A percentile compares a stretch with the other conserved stretches of the same genome.
Conservation (phyloP, 768 basidiomycete species). For the Goffeauzyma gilvescens region DNA sequence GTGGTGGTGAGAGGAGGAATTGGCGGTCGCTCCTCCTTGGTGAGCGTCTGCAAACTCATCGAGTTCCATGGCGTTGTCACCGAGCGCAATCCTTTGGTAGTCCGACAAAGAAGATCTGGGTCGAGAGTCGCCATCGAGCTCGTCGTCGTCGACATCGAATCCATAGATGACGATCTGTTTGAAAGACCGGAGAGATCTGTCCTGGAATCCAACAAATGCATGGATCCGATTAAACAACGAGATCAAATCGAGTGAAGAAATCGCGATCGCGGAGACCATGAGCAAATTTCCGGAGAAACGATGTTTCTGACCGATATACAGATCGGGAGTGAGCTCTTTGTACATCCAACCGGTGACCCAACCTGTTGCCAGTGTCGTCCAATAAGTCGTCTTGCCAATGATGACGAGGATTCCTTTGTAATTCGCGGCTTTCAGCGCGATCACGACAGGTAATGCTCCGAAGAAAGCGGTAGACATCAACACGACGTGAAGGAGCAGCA, state of each 20-base stretch:
- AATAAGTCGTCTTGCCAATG: too few relatives aligned
- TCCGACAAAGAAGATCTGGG: constrained; percentile 6
- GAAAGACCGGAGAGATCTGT: too few relatives aligned
- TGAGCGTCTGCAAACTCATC: neutral
- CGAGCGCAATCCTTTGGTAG: neutral
- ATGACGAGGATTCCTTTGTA: constrained; percentile 38
- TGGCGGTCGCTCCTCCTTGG: too few relatives aligned
- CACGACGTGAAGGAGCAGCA: constrained; percentile 56
- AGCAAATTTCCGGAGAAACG: constrained; percentile 11
- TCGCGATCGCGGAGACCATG: constrained; percentile 1
- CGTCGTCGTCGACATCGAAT: too few relatives aligned
- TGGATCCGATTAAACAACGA: neutral
- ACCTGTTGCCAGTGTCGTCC: too few relatives aligned
- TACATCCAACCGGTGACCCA: constrained; percentile 53
- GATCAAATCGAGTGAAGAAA: neutral
- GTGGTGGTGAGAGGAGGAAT: too few relatives aligned
- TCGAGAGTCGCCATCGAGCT: constrained; percentile 36
- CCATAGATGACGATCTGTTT: too few relatives aligned
- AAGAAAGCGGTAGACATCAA: constrained; percentile 68
- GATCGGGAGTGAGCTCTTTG: constrained; percentile 57
- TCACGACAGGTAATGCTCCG: constrained; percentile 49
- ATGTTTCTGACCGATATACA: constrained; percentile 40
- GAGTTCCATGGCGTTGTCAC: constrained; percentile 1
- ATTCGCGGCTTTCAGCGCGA: neutral
- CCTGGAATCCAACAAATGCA: constrained; percentile 38